These are phyloP conservation scores for Russula ochroleuca DNA, from an alignment of 768 basidiomycete species.

Conservation along the genomic window DNA sequence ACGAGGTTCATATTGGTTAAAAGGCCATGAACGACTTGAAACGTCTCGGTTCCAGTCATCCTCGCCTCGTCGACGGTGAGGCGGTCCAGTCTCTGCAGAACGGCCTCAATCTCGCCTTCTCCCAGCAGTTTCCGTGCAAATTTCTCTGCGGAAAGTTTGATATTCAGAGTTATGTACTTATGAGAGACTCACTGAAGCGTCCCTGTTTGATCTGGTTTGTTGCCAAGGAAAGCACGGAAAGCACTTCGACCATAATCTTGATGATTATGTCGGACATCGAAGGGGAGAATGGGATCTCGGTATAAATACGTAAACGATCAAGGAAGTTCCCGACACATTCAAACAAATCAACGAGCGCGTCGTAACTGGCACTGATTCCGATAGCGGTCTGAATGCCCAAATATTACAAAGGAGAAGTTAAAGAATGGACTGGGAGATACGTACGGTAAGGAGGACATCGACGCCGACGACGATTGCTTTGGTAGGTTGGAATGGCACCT, in stretches of 20 bases:
- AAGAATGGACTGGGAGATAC: not conserved
- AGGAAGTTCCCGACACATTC: constrained; percentile 5
- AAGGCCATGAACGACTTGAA: not conserved
- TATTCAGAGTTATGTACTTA: no score
- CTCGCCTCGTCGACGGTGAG: not conserved
- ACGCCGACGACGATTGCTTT: not conserved
- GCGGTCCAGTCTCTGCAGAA: not conserved
- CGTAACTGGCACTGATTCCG: not conserved
- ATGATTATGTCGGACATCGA: not conserved
- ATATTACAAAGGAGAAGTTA: not conserved
- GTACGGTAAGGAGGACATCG: not conserved
- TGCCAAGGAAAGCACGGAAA: constrained; percentile 4
- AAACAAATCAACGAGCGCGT: constrained; percentile 3
- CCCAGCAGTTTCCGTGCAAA: not conserved
- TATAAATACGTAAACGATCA: not conserved
- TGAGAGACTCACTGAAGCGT: not conserved
- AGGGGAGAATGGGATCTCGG: not conserved
- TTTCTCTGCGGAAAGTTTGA: not conserved
- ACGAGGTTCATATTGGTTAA: not conserved
- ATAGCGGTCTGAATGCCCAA: not conserved
- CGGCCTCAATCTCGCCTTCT: not conserved
- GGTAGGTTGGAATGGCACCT: not conserved
- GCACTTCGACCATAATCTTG: constrained; percentile 2
- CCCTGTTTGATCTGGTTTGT: constrained; percentile 1
- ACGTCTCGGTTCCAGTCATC: not conserved